These are phyloP conservation scores for Cystobasidium slooffiae DNA, from an alignment of 1,284 basidiomycete species.

Conservation along the genomic window DNA sequence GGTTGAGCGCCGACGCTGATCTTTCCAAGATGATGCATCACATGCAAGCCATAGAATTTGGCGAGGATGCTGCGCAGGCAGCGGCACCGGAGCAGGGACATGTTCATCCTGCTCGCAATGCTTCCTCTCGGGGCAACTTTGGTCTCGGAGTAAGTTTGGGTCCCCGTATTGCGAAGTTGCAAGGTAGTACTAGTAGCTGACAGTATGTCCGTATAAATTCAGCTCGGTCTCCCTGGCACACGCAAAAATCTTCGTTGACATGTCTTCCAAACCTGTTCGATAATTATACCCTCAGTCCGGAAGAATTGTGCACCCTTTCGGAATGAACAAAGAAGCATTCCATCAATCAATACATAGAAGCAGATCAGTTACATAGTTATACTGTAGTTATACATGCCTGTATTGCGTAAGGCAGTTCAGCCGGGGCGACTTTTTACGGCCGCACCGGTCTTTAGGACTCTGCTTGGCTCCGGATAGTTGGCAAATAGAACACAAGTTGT, in stretches of 20 bases:
- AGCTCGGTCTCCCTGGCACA: slow-evolving; percentile 8
- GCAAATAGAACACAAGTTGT: too few relatives aligned
- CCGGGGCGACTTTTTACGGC: too few relatives aligned
- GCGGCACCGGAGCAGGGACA: slow-evolving; percentile 2
- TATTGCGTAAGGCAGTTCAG: too few relatives aligned
- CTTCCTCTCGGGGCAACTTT: not conserved
- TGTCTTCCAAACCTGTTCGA: not conserved
- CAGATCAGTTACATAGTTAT: too few relatives aligned
- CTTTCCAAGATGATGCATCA: slow-evolving; percentile 39
- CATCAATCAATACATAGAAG: too few relatives aligned
- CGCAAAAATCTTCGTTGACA: not conserved
- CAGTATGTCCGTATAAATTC: not conserved
- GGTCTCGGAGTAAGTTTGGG: slow-evolving; percentile 14
- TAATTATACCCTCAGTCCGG: too few relatives aligned
- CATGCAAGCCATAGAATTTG: slow-evolving; percentile 43
- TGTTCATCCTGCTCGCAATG: slow-evolving; percentile 12
- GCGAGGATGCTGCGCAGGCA: slow-evolving; percentile 5
- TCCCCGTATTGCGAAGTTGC: too few relatives aligned
- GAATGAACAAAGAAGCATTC: too few relatives aligned
- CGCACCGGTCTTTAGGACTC: too few relatives aligned
- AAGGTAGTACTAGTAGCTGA: not conserved
- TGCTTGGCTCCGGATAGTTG: too few relatives aligned
- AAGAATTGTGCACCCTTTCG: not conserved
- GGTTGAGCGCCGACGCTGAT: slow-evolving; percentile 41
- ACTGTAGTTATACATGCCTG: too few relatives aligned